Evolutionary conservation across 2,329 filamentous ascomycete species (phyloP).

Genomic region (Penicillium glabrum): DNA sequence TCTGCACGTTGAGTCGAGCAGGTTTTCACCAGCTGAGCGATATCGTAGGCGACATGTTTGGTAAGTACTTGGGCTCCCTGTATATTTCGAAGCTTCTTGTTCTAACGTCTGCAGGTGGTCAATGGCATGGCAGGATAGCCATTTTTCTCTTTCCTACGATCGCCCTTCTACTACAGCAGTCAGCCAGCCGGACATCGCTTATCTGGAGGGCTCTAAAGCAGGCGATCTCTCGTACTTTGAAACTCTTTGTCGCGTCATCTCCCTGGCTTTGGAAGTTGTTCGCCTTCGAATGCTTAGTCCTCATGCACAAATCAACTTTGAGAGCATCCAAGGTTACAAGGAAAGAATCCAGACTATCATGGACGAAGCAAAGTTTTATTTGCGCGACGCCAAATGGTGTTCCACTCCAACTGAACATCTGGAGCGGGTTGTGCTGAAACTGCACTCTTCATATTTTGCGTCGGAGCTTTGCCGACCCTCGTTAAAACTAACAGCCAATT

Average conservation of each 20-base stretch:
- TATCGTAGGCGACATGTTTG: constrained; percentile 47
- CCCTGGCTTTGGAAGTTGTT: constrained; percentile 57
- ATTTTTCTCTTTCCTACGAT: constrained; percentile 64
- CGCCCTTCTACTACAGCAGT: constrained; percentile 57
- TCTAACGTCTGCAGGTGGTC: constrained; percentile 51
- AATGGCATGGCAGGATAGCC: constrained; percentile 64
- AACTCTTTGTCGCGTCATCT: constrained; percentile 58
- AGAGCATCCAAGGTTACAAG: constrained; percentile 57
- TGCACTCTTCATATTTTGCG: constrained; percentile 62
- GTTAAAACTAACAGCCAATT: constrained; percentile 52
- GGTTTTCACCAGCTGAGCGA: constrained; percentile 51
- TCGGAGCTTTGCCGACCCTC: constrained; percentile 63
- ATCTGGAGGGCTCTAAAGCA: constrained; percentile 48
- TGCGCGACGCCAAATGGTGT: constrained; percentile 54
- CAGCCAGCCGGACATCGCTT: constrained; percentile 52
- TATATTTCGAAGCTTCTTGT: background rate
- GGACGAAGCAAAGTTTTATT: constrained; percentile 57
- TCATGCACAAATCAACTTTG: constrained; percentile 54
- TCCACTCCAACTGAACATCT: constrained; percentile 51
- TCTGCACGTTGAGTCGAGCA: constrained; percentile 58
- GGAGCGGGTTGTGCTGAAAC: constrained; percentile 60
- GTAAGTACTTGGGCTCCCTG: constrained; percentile 21
- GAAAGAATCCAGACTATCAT: constrained; percentile 59
- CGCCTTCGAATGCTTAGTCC: constrained; percentile 56
- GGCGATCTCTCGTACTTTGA: constrained; percentile 58